Evolutionary conservation across 164 flowering plant genomes (phyloP).

Genomic region (Magnolia sinica): DNA sequence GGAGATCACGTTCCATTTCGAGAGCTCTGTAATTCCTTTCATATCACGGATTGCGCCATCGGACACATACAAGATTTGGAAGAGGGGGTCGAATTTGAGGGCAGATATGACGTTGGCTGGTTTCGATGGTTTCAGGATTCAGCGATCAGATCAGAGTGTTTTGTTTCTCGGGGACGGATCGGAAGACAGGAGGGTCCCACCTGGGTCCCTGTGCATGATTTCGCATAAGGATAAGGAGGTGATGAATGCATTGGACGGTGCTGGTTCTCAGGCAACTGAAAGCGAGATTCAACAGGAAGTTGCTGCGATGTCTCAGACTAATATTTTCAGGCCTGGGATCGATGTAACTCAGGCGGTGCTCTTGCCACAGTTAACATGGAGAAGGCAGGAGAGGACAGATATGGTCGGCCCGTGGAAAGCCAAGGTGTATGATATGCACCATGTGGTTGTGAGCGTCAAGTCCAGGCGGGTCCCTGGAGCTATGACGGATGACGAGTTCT

Average conservation of each 20-base stretch:
- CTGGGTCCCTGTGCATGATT: constrained; percentile 72
- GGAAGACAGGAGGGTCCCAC: constrained; percentile 71
- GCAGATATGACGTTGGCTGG: constrained; percentile 96
- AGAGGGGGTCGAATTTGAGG: constrained; percentile 77
- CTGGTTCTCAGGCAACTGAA: constrained; percentile 67
- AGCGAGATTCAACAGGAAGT: constrained; percentile 77
- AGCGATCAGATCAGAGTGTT: constrained; percentile 80
- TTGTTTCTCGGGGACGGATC: constrained; percentile 90
- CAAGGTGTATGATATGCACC: constrained; percentile 89
- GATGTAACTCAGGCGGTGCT: constrained; percentile 91
- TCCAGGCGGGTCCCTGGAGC: constrained; percentile 90
- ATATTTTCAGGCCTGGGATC: constrained; percentile 85
- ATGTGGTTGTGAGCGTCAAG: constrained; percentile 82
- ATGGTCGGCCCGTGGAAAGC: constrained; percentile 77
- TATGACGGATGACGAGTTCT: constrained; percentile 75
- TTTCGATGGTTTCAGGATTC: constrained; percentile 83
- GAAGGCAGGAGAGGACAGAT: constrained; percentile 79
- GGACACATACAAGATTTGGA: constrained; percentile 89
- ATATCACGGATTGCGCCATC: constrained; percentile 85
- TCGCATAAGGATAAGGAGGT: constrained; percentile 81
- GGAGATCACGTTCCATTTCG: constrained; percentile 87
- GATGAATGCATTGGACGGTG: constrained; percentile 88
- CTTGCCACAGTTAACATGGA: constrained; percentile 79
- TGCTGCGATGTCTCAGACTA: constrained; percentile 81
- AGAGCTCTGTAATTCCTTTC: constrained; percentile 92